Base-by-base conservation (phyloP, 306 rosid genomes). In the Lithocarpus polystachyus region DNA sequence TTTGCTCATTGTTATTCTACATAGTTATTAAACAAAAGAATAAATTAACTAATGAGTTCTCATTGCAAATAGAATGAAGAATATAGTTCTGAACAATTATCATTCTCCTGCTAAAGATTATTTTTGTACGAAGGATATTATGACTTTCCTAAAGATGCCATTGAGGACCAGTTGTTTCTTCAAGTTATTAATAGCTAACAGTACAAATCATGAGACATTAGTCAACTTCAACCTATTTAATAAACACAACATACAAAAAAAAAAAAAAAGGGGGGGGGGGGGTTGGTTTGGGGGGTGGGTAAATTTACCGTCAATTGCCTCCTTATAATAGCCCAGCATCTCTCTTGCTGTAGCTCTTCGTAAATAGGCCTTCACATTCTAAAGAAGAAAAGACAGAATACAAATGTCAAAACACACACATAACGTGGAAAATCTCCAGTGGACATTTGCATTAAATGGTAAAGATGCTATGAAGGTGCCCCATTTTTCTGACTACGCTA, bases 301-400 rank as follows among this genome's bases (percentile, higher is more conserved):
- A 37, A 75, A 59, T 85, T 73, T 79, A 96, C 99, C 99, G 67
- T 96, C 99, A 84, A 81, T 86, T 67, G 99, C 99, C 72, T 90
- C 98, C 88, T 90, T 91, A 70, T 88, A 96, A 87, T 82, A 96
- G 72, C 98, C 97, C 71, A 93, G 90, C 96, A 91, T 88, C 87
- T 96, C 99, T 80, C 98, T 87, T 20, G 99, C 94, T 24, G 93
- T 88, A 64, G 97, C 99, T 89, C 99, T 90, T 28, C 99, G 93
- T 40, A 91, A 88, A 86, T 87, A 90, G 72, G 99, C 97, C 77
- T 96, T 96, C 82, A 96, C 93, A 84, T 89, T 91, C 99, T 96
- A 90, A 48, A 81, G 68, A 85, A 82, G 68, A 85, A 85, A 57
- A 22, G 70, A 72, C 62, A 78, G 10, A 68, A 62, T 69, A 67